Conservation (phyloP, 345 rosid genomes). For the Lumnitzera littorea region DNA sequence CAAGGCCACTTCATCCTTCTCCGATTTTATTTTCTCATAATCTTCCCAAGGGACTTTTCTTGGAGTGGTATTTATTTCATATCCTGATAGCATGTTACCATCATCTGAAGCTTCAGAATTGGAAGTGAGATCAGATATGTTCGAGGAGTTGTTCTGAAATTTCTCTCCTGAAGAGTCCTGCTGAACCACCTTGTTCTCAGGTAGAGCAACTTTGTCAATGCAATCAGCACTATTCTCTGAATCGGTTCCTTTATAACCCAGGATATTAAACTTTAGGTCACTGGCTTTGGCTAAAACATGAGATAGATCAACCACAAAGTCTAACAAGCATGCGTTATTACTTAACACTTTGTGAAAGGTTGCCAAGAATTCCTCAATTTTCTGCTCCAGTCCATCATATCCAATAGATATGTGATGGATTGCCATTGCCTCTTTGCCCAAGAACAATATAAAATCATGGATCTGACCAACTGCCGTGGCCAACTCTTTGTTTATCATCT, state of each 20-base stretch:
- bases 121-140: conserved; percentile 29
- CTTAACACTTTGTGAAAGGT: conserved; percentile 45
- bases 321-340: conserved; percentile 28
- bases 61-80: conserved; percentile 29
- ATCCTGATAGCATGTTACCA: conserved; percentile 45
- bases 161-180: conserved; percentile 47
- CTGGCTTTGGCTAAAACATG: conserved; percentile 61
- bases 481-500: conserved; percentile 20
- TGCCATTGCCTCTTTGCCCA: conserved; percentile 65
- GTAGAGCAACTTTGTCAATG: conserved; percentile 90
- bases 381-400: conserved; percentile 35
- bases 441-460: conserved; percentile 57
- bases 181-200: conserved; percentile 53
- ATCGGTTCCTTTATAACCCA: conserved; percentile 54
- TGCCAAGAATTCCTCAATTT: conserved; percentile 54
- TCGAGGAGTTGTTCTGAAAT: conserved; percentile 46
- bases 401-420: conserved; percentile 37
- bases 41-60: conserved; percentile 51
- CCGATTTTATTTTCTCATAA: conserved; percentile 53
- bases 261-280: conserved; percentile 48
- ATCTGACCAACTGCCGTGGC: conserved; percentile 33
- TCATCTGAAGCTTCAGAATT: conserved; percentile 78
- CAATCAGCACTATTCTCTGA: conserved; percentile 76
- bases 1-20: conserved; percentile 56
- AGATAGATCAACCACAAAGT: conserved; percentile 60